Conservation (phyloP, 1,284 basidiomycete genomes). For the Polyporus tsugae region DNA sequence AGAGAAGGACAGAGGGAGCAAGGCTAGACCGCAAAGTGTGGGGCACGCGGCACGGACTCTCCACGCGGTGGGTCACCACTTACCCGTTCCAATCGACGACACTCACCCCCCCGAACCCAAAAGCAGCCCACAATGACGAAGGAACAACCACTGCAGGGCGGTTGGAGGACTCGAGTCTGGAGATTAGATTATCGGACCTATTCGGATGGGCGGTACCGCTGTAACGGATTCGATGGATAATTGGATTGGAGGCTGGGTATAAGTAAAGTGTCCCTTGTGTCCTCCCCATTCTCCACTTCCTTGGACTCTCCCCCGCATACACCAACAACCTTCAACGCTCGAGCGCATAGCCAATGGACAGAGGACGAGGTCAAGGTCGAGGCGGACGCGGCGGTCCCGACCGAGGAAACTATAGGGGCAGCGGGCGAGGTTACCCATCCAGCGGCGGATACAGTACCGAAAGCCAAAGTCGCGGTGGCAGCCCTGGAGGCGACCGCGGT, state of each 20-base stretch:
- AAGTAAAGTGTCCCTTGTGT: constrained; percentile 2
- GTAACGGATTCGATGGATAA: not conserved
- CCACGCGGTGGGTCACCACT: constrained; percentile 1
- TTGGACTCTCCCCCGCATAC: not conserved
- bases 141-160: not conserved
- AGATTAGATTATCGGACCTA: constrained; percentile 2
- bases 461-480: constrained; percentile 33
- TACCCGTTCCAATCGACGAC: not conserved
- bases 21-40: not conserved
- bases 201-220: not conserved
- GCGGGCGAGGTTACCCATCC: not conserved
- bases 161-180: not conserved
- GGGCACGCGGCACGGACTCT: constrained; percentile 5
- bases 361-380: constrained; percentile 37
- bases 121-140: constrained; percentile 7
- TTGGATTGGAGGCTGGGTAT: not conserved
- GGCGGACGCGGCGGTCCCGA: constrained; percentile 42
- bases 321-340: not conserved
- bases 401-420: constrained; percentile 43
- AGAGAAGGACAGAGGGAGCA: not conserved
- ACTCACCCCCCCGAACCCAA: not conserved
- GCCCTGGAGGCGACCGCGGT: constrained; percentile 29
- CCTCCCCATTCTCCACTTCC: not conserved
- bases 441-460: constrained; percentile 1
- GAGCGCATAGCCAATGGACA: constrained; percentile 22